Percentiles rank a stretch among this genome's conserved stretches.
Evolutionary conservation across 2,329 filamentous ascomycete species (phyloP).

Genomic region (Gnomoniopsis sp.): DNA sequence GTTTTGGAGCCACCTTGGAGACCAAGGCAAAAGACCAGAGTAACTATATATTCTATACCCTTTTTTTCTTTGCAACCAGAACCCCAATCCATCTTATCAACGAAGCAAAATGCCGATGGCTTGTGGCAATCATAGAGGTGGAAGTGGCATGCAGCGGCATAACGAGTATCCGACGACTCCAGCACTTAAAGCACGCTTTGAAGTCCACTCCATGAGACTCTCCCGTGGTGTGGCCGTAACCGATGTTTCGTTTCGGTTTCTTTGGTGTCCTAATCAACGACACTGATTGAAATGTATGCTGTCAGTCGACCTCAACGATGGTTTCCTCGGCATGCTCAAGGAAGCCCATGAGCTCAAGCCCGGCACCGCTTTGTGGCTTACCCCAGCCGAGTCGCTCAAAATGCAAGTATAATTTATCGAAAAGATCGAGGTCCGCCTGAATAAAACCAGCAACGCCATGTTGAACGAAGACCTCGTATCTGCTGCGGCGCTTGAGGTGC

Average conservation of each 20-base stretch:
- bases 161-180: neutral
- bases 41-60: neutral
- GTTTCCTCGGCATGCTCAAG: conserved; percentile 15
- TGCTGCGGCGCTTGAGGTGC: neutral
- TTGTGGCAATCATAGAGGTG: too few relatives aligned
- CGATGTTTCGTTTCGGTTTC: too few relatives aligned
- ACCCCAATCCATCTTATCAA: neutral
- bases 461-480: conserved; percentile 9
- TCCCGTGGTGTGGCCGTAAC: neutral
- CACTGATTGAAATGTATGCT: neutral
- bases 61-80: neutral
- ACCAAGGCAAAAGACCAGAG: conserved; percentile 1
- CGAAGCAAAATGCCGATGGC: neutral
- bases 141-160: too few relatives aligned
- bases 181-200: neutral
- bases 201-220: neutral
- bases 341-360: conserved; percentile 4
- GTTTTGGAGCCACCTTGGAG: neutral
- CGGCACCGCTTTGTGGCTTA: neutral
- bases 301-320: neutral
- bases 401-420: neutral
- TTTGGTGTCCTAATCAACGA: neutral
- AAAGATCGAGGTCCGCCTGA: neutral
- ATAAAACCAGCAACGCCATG: conserved; percentile 13
- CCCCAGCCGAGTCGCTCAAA: neutral